A percentile compares a stretch with the other conserved stretches of the same genome.
These are phyloP conservation scores for Gossypium longicalyx DNA, from an alignment of 345 rosid species.

Conservation along the genomic window DNA sequence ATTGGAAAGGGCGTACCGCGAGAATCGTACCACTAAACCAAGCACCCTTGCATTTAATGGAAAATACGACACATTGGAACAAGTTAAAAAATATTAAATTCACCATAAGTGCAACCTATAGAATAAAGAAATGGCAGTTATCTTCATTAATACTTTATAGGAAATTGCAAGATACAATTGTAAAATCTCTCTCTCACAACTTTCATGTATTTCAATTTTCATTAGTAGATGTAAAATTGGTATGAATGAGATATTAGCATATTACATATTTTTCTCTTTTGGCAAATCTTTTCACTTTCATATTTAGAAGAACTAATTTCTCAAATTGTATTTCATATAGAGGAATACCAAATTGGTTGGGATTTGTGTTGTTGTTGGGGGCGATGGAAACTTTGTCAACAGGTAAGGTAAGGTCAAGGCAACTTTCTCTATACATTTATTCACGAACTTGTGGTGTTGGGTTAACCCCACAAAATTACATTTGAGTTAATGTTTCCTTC, in stretches of 20 bases:
- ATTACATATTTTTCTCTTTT: too few species aligned
- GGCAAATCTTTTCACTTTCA: background rate
- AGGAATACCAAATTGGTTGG: background rate
- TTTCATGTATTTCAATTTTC: too few species aligned
- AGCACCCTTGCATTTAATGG: background rate
- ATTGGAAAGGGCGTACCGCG: too few species aligned
- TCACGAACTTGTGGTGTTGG: background rate
- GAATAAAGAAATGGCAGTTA: too few species aligned
- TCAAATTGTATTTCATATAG: background rate
- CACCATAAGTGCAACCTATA: too few species aligned
- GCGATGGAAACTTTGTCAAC: background rate
- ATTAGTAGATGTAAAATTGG: too few species aligned
- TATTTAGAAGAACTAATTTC: background rate
- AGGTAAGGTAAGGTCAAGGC: background rate
- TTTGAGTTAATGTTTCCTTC: background rate
- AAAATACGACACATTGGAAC: too few species aligned
- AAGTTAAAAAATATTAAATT: too few species aligned
- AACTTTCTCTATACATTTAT: background rate
- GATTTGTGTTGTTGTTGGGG: background rate
- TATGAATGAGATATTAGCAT: too few species aligned
- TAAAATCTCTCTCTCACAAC: too few species aligned
- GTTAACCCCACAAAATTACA: background rate
- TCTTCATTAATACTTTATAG: too few species aligned
- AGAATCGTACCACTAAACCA: background rate
- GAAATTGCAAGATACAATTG: too few species aligned